Percentiles rank a stretch among this genome's conserved stretches.
These are phyloP conservation scores for Saussurea involucrata DNA, from an alignment of 129 eudicot species.

Conservation along the genomic window DNA sequence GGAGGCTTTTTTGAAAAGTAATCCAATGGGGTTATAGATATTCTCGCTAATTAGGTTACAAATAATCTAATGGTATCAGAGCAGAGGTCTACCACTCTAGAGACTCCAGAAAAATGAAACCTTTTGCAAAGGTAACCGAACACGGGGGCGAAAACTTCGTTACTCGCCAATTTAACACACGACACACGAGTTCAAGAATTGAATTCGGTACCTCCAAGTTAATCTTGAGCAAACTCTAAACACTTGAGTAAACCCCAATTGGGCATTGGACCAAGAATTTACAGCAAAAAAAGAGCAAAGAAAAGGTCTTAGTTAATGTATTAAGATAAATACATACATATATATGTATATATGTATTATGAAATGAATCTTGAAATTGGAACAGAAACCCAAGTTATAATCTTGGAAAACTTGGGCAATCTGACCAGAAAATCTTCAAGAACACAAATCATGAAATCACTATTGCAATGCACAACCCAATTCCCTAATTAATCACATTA, in stretches of 20 bases:
- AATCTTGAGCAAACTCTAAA: background rate
- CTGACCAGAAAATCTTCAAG: background rate
- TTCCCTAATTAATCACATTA: background rate
- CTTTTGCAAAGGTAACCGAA: no score
- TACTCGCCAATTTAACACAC: background rate
- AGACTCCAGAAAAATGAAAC: no score
- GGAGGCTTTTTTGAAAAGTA: background rate
- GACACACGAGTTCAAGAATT: background rate
- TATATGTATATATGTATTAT: no score
- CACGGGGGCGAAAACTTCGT: background rate
- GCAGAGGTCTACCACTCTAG: no score
- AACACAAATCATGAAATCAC: slow-evolving; percentile 3
- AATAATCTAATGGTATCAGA: no score
- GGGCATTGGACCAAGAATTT: background rate
- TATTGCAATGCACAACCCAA: slow-evolving; percentile 8
- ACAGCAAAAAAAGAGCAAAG: background rate
- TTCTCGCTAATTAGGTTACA: no score
- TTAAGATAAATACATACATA: background rate
- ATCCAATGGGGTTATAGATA: no score
- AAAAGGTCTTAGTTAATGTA: background rate
- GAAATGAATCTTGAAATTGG: no score
- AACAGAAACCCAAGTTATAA: slow-evolving; percentile 7
- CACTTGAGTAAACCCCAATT: background rate
- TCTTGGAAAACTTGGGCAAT: slow-evolving; percentile 7
- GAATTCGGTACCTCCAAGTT: background rate